A percentile compares a stretch with the other conserved stretches of the same genome.
These are phyloP conservation scores for Rhodofomes roseus DNA, from an alignment of 1,284 basidiomycete genomes.

Conservation along the genomic window DNA sequence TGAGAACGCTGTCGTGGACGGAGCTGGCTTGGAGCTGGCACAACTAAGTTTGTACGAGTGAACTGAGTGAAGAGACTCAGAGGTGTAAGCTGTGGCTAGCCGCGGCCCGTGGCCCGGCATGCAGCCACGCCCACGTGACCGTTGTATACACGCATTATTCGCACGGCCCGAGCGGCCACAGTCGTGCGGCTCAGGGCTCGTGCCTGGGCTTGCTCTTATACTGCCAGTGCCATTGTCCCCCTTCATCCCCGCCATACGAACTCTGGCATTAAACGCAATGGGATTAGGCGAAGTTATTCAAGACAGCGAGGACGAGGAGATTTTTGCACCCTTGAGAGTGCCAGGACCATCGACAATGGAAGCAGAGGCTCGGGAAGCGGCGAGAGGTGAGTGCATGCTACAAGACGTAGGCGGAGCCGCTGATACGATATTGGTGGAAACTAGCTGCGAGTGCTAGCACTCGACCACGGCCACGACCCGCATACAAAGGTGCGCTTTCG, in stretches of 20 bases:
- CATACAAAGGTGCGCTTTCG: conserved; percentile 14
- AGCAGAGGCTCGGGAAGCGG: not conserved
- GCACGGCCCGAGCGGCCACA: not conserved
- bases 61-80: too few relatives aligned
- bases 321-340: not conserved
- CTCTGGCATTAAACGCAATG: not conserved
- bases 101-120: too few relatives aligned
- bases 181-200: too few relatives aligned
- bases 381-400: not conserved
- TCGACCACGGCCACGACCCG: conserved; percentile 22
- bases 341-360: not conserved
- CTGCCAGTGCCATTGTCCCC: not conserved
- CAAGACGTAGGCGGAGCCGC: too few relatives aligned
- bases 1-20: not conserved
- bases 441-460: too few relatives aligned
- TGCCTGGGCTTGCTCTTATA: not conserved
- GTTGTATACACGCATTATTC: not conserved
- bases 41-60: too few relatives aligned
- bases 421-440: too few relatives aligned
- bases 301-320: conserved; percentile 25
- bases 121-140: conserved; percentile 5
- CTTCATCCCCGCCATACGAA: not conserved
- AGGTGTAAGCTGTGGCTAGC: too few relatives aligned
- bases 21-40: too few relatives aligned
- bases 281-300: conserved; percentile 15